A percentile compares a stretch with the other conserved stretches of the same genome.
phyloP scores from a whole-genome alignment of 306 rosid species.

The Cucurbita maxima region DNA sequence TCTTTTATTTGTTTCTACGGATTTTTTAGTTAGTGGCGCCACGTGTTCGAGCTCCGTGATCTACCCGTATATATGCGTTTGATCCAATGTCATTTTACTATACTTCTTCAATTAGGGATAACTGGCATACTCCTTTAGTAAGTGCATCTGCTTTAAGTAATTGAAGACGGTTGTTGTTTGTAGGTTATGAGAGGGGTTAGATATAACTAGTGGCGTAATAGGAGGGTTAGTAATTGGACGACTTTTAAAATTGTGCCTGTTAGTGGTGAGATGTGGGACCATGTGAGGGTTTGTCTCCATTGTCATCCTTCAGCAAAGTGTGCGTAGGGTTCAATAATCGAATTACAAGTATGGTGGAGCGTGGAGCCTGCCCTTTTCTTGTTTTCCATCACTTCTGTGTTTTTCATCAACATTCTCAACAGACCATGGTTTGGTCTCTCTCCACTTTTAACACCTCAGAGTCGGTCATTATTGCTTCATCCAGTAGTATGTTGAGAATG shows the following conservation, averaged over 20 bases:
- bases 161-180: not conserved
- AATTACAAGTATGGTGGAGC: not conserved
- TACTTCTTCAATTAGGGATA: not conserved
- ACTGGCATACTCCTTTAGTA: not conserved
- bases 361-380: not conserved
- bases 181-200: not conserved
- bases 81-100: not conserved
- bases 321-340: not conserved
- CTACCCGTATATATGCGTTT: not conserved
- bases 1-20: not conserved
- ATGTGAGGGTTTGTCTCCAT: not conserved
- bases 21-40: not conserved
- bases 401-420: too few species aligned
- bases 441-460: not conserved
- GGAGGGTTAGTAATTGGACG: not conserved
- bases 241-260: not conserved
- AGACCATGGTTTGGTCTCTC: not conserved
- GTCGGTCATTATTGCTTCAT: not conserved
- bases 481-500: not conserved
- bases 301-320: not conserved
- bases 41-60: not conserved
- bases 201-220: not conserved
- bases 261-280: not conserved
- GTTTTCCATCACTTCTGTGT: too few species aligned
- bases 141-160: not conserved